Conservation (phyloP, 2,329 filamentous ascomycete species). For the Fusarium euwallaceae region DNA sequence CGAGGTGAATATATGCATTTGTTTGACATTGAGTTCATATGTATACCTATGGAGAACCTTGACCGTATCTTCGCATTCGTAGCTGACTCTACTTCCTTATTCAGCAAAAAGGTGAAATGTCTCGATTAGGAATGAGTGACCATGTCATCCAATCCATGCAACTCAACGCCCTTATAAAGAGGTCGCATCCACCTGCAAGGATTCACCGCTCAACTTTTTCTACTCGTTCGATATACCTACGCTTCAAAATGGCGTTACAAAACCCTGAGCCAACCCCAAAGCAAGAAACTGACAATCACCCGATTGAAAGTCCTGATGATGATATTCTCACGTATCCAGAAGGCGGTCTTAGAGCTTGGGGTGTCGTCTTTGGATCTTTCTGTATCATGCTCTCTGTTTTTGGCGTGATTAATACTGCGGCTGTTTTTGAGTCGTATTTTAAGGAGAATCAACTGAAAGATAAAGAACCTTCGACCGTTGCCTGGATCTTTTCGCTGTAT, state of each 20-base stretch:
- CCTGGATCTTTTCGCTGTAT: not conserved
- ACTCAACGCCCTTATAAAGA: not conserved
- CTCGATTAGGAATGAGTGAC: not conserved
- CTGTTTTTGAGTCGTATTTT: constrained; percentile 1
- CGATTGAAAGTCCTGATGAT: not conserved
- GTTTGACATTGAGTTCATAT: not conserved
- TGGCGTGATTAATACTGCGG: not conserved
- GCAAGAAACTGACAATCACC: not conserved
- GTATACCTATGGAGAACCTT: not conserved
- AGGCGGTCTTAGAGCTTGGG: not conserved
- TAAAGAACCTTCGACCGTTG: not conserved
- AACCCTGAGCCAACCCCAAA: not conserved
- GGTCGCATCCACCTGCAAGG: not conserved
- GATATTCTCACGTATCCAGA: not conserved
- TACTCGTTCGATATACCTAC: not conserved
- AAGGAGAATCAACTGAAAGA: not conserved
- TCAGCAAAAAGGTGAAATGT: not conserved
- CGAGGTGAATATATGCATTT: not conserved
- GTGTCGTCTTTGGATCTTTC: constrained; percentile 1
- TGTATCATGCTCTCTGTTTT: constrained; percentile 1
- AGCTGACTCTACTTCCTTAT: not conserved
- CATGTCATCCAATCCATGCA: not conserved
- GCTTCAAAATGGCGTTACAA: not conserved
- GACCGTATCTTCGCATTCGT: not conserved
- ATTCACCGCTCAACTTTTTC: not conserved